Base-by-base conservation (phyloP, 2,329 filamentous ascomycete genomes). In the Trichothecium sympodiale region DNA sequence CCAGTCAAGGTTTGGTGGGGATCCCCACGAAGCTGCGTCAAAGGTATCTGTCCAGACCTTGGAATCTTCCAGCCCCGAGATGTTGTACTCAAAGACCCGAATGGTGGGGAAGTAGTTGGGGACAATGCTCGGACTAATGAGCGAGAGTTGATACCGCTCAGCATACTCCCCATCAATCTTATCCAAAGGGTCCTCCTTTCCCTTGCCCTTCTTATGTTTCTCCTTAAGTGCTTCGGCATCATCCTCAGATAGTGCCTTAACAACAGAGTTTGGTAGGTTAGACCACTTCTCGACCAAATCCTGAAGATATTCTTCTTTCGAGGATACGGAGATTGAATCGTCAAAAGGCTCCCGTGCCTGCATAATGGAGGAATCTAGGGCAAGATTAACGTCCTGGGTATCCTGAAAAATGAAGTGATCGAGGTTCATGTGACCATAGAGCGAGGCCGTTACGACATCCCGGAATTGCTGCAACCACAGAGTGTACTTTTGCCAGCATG, bases 391-490 rank as follows among this genome's bases (percentile, higher is more conserved):
- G 1, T 94, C 74, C 29, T 82, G 69, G 38, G 78, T 84, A 54
- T 96, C 89, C 48, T 94, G 85, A 13, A 98, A 63, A 51, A 96
- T 73, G 58, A 98, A 98, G 56, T 98, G 91, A 49, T 98, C 91
- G 44, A 95, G 83, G 52, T 98, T 98, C 91, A 98, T 96, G 55
- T 98, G 91, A 2, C 89, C 91, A 51, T 83, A 98, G 5, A 94
- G 52, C 17, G 77, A 77, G 10, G 74, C 77, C 15, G 88, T 70
- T 15, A 98, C 70, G 27, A 98, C 80, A 55, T 98, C 91, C 25
- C 91, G 82, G 57, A 87, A 98, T 55, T 93, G 86, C 46, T 77
- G 74, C 50, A 89, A 63, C 86, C 88, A 96, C 4, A 96, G 63
- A 0, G 86, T 83, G 58, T 94, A 98, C 55, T 94, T 95, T 55